Evolutionary conservation across 179 eudicot species (phyloP).

Genomic region (Actinidia chinensis): DNA sequence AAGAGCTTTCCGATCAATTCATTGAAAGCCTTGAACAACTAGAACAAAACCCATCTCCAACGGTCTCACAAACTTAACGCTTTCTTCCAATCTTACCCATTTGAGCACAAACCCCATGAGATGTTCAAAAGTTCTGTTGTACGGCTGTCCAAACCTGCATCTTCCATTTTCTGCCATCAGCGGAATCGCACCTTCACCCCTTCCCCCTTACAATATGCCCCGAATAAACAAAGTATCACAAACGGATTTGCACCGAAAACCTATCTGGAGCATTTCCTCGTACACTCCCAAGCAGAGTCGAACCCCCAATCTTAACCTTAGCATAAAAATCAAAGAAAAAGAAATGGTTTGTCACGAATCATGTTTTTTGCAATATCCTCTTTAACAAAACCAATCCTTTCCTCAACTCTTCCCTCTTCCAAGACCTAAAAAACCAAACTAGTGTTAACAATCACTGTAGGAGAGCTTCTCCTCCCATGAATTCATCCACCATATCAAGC

Average conservation of each 20-base stretch:
- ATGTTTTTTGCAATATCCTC: conserved; percentile 65
- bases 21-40: conserved; percentile 52
- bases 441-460: conserved; percentile 63
- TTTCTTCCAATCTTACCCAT: conserved; percentile 41
- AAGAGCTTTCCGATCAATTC: conserved; percentile 55
- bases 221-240: conserved; percentile 55
- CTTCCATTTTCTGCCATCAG: conserved; percentile 60
- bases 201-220: conserved; percentile 54
- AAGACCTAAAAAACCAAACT: conserved; percentile 64
- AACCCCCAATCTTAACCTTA: conserved; percentile 47
- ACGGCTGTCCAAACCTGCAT: conserved; percentile 54
- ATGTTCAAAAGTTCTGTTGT: conserved; percentile 57
- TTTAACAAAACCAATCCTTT: conserved; percentile 61
- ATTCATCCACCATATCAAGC: conserved; percentile 57
- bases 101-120: conserved; percentile 52
- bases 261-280: conserved; percentile 71
- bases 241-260: conserved; percentile 72
- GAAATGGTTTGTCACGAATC: conserved; percentile 69
- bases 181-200: conserved; percentile 50
- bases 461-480: conserved; percentile 68
- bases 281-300: conserved; percentile 61
- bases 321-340: conserved; percentile 61
- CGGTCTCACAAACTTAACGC: conserved; percentile 55
- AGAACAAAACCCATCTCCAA: conserved; percentile 47
- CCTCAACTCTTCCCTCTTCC: conserved; percentile 55